phyloP scores from a whole-genome alignment of 169 alveolate genomes.

The Condylostoma magnum region DNA sequence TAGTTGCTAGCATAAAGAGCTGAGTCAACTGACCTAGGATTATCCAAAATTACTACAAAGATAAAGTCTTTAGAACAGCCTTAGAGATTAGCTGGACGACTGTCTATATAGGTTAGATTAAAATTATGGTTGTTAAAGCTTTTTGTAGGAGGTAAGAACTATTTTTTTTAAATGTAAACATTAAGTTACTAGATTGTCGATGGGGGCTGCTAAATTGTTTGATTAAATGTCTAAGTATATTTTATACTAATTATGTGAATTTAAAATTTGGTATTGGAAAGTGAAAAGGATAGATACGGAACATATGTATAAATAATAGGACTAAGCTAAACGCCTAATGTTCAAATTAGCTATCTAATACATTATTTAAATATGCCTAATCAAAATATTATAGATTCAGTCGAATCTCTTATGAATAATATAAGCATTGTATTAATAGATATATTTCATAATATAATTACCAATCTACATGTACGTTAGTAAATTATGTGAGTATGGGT shows the following conservation, averaged over 20 bases:
- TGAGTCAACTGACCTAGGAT: neutral
- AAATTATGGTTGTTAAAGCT: neutral
- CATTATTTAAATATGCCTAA: too few species aligned
- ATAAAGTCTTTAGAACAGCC: constrained; percentile 4
- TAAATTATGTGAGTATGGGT: too few species aligned
- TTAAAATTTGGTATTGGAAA: neutral
- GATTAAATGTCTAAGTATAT: neutral
- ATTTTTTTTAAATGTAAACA: constrained; percentile 1
- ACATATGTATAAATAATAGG: neutral
- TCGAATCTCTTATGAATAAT: too few species aligned
- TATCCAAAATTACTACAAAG: constrained; percentile 9
- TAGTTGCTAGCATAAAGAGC: neutral
- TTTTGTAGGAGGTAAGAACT: neutral
- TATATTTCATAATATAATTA: too few species aligned
- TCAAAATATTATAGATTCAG: too few species aligned
- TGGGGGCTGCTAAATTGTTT: neutral
- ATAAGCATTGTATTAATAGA: too few species aligned
- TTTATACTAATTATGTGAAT: neutral
- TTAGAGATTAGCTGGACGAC: neutral
- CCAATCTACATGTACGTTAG: too few species aligned
- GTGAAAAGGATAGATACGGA: neutral
- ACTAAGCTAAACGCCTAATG: neutral
- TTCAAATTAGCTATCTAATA: neutral
- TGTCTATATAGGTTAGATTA: constrained; percentile 18
- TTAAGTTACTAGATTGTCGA: constrained; percentile 3